Conservation (phyloP, 345 rosid genomes). For the Sapria himalayana region DNA sequence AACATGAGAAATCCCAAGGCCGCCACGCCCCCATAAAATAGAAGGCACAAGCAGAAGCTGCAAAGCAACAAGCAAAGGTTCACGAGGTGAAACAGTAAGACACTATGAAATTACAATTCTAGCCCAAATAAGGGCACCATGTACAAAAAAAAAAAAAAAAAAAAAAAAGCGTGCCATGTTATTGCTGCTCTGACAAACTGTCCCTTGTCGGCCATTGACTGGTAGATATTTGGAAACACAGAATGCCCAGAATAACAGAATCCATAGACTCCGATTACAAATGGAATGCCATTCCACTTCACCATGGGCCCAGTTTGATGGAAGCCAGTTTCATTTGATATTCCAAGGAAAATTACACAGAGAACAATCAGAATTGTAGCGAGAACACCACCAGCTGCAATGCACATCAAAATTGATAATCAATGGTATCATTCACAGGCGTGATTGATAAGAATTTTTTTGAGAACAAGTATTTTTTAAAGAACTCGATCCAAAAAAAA, state of each 20-base stretch:
- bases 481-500: too few relatives aligned
- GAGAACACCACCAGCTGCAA: conserved; percentile 72
- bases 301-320: conserved; percentile 43
- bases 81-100: neutral
- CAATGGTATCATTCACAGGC: too few relatives aligned
- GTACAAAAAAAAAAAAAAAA: too few relatives aligned
- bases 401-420: too few relatives aligned
- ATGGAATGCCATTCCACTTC: conserved; percentile 70
- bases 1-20: conserved; percentile 71
- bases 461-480: too few relatives aligned
- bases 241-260: conserved; percentile 76
- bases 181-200: conserved; percentile 46
- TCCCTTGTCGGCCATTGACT: conserved; percentile 87
- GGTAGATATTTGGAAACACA: conserved; percentile 85
- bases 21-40: conserved; percentile 59
- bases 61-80: conserved; percentile 9
- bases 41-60: conserved; percentile 50
- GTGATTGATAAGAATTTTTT: too few relatives aligned
- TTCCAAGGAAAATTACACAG: conserved; percentile 36
- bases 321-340: conserved; percentile 46
- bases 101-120: conserved; percentile 1
- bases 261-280: conserved; percentile 68
- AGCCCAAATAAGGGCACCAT: conserved; percentile 6
- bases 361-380: conserved; percentile 41
- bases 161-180: conserved; percentile 22